Base-by-base conservation (phyloP, 208 protist genomes). In the Novymonas esmeraldas region DNA sequence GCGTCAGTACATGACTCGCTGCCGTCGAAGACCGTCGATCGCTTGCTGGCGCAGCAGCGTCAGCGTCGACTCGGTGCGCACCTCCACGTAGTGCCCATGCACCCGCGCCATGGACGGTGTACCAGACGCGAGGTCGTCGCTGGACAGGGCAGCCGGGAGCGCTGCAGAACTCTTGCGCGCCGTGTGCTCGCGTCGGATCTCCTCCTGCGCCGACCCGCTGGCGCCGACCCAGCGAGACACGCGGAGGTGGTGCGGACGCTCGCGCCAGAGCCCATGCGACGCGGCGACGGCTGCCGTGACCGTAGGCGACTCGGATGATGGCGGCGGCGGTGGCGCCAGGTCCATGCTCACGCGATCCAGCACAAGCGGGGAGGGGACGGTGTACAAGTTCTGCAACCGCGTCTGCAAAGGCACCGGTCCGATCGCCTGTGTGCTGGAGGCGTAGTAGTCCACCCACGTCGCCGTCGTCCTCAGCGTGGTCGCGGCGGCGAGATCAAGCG, bases 371-470 rank as follows among this genome's bases (percentile, higher is more conserved):
- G 59, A 74, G 1, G 68, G 68, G 14, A 56, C 58, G 14, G 64
- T 63, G 41, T 63, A 41, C n/a, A 74, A 41, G 33, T 74, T 74
- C 59, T 57, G 60, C 13, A 49, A 16, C 7, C 58, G 68, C 20
- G 26, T 39, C 18, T 66, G 39, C 2, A 39, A 11, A 18, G 68
- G 39, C 14, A 74, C 60, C 14, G 0, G 9, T 11, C 60, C 59
- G 16, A 74, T 67, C 20, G 24, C 11, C 44, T 74, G 68, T 26
- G 60, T 74, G 29, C 68, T 74, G 16, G 60, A 48, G 7, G 68
- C 68, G 28, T 63, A 74, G 48, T 59, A 61, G 44, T 74, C 33
- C 31, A 74, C 44, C 20, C 33, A 52, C 22, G 38, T 52, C 58
- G 26, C 20, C 26, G 26, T 11, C 48, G 56, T 33, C 22, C 14